A percentile compares a stretch with the other conserved stretches of the same genome.
These are phyloP conservation scores for Stylosanthes scabra DNA, from an alignment of 331 rosid genomes.

Conservation along the genomic window DNA sequence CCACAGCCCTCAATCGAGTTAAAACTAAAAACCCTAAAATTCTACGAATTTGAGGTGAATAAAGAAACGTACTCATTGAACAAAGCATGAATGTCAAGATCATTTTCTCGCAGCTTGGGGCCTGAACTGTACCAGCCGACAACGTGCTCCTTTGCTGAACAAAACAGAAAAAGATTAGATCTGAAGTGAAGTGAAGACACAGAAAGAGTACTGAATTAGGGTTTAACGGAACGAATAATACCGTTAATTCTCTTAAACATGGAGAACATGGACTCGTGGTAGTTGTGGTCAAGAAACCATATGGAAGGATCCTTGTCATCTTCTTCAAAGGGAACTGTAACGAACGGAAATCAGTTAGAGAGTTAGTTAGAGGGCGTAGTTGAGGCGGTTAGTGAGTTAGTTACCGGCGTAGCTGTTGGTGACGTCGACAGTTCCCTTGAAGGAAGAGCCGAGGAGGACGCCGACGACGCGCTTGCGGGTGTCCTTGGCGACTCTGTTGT, in stretches of 20 bases:
- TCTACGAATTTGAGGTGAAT: conserved; percentile 10
- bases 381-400: background rate
- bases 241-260: conserved; percentile 99
- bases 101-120: conserved; percentile 93
- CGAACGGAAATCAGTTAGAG: background rate
- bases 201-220: too few species aligned
- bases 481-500: conserved; percentile 90
- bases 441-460: conserved; percentile 82
- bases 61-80: conserved; percentile 69
- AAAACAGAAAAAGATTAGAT: background rate
- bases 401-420: conserved; percentile 91
- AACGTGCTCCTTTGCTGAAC: conserved; percentile 88
- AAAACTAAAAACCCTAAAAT: background rate
- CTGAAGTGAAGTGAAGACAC: background rate
- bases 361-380: background rate
- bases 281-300: conserved; percentile 99
- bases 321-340: conserved; percentile 94
- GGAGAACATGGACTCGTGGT: conserved; percentile 93
- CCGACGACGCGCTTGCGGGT: conserved; percentile 93
- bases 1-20: conserved; percentile 11
- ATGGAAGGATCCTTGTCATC: conserved; percentile 94
- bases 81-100: conserved; percentile 84
- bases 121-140: conserved; percentile 99
- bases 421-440: conserved; percentile 90
- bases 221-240: conserved; percentile 14